Conservation (phyloP, 371 early-diverging fungal genomes). For the Mortierella sp. region DNA sequence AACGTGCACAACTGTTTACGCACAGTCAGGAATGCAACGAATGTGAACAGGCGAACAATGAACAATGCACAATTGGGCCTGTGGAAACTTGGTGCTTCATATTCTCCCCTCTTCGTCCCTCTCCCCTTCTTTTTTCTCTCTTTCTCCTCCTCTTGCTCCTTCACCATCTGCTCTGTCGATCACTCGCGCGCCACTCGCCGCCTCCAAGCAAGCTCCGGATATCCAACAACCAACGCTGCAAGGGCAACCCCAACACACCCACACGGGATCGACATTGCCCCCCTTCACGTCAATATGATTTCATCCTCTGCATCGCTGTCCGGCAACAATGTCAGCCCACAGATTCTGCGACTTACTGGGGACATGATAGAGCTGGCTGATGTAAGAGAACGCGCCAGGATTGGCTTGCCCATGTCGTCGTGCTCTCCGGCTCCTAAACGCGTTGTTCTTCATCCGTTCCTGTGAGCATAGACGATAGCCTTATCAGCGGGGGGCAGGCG, state of each 20-base stretch:
- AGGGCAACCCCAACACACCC: not conserved
- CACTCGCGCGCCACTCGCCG: not conserved
- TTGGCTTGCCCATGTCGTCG: not conserved
- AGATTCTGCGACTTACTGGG: conserved; percentile 33
- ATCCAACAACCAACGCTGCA: not conserved
- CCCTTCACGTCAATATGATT: conserved; percentile 21
- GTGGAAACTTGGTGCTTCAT: not conserved
- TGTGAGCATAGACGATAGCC: conserved; percentile 24
- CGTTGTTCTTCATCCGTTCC: not conserved
- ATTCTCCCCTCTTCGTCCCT: not conserved
- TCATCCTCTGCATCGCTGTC: conserved; percentile 28
- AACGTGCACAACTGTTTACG: too few relatives aligned
- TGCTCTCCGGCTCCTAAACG: not conserved
- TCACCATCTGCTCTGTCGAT: conserved; percentile 13
- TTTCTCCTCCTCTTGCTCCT: not conserved
- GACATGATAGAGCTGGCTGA: conserved; percentile 37
- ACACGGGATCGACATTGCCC: not conserved
- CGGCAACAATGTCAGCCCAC: conserved; percentile 6
- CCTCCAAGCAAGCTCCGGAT: conserved; percentile 1
- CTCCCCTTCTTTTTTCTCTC: conserved; percentile 2
- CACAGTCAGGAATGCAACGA: too few relatives aligned
- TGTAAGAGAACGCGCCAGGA: conserved; percentile 8
- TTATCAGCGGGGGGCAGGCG: conserved; percentile 27
- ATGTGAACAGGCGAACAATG: conserved; percentile 7
- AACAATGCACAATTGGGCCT: too few relatives aligned